phyloP scores from a whole-genome alignment of 2,329 filamentous ascomycete species.

The Aspergillus vadensis region DNA sequence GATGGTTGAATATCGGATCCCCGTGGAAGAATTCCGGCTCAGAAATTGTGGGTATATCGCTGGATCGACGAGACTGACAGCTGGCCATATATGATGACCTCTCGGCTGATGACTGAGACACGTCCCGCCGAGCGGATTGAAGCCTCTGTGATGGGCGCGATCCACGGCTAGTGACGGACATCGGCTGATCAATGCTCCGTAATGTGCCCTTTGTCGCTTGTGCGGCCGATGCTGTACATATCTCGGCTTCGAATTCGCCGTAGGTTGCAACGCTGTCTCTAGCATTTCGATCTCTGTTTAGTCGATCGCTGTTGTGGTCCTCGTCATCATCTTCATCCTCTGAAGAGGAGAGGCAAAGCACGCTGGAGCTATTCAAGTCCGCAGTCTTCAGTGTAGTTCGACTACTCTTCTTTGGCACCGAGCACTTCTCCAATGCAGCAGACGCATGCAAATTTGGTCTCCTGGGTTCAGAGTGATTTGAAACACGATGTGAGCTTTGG shows the following conservation, averaged over 20 bases:
- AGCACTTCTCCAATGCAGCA: constrained; percentile 22
- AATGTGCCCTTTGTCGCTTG: constrained; percentile 34
- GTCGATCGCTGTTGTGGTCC: constrained; percentile 19
- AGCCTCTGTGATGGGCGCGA: constrained; percentile 26
- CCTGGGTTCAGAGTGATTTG: constrained; percentile 24
- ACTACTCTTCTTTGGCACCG: constrained; percentile 42
- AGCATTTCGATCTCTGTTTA: constrained; percentile 18
- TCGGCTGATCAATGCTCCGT: constrained; percentile 32
- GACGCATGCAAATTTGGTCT: constrained; percentile 19
- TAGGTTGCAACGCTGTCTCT: constrained; percentile 45
- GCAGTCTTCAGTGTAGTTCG: constrained; percentile 39
- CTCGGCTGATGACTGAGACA: constrained; percentile 31
- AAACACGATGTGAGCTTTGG: constrained; percentile 16
- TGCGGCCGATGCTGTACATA: constrained; percentile 45
- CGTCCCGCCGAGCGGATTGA: constrained; percentile 22
- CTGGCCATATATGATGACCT: constrained; percentile 29
- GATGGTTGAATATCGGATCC: constrained; percentile 27
- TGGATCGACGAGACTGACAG: constrained; percentile 33
- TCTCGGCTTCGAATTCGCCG: constrained; percentile 45
- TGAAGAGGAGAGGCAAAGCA: constrained; percentile 53
- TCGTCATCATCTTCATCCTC: constrained; percentile 46
- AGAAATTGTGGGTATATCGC: constrained; percentile 36
- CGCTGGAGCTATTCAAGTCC: constrained; percentile 49
- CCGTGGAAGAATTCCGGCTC: constrained; percentile 33
- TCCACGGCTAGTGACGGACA: constrained; percentile 29